Base-by-base conservation (phyloP, 306 rosid species). In the Carpinus viminea region DNA sequence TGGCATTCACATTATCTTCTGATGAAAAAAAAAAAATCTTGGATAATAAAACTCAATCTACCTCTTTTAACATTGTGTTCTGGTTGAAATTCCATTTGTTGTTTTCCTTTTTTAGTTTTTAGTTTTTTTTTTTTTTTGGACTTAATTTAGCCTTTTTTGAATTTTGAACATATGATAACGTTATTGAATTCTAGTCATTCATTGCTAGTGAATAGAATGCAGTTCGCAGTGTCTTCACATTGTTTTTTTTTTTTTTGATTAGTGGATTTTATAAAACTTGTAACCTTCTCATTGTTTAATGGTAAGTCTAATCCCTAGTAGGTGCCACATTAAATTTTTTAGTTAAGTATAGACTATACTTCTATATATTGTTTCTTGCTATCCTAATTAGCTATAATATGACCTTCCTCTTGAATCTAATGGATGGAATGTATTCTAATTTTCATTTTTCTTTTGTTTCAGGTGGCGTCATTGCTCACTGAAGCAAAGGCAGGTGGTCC, bases 401-500 rank as follows among this genome's bases (percentile, higher is more conserved):
- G 28, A 26, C 1, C 77, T 79, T 51, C 61, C 47, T 45, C 83
- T 52, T 34, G 7, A 53, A 74, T 18, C 21, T 66, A 64, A 36
- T 73, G 7, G 10, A 69, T 3, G 48, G 20, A 7, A 8, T 78
- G 61, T 59, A 60, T 74, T 69, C 26, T 4, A 61, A 53, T 34
- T 83, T 62, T 69, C 34, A 5, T 74, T 79, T 51, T 57, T 76
- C 54, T 45, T 55, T 79, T 61, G 72, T 68, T 71, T 73, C 70
- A 96, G 99, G 93, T 93, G 74, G 83, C 90, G 48, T 88, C 97
- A 17, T 81, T 96, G 89, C 79, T 96, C 26, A 89, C 87, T 74
- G 99, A 96, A 81, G 99, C 96, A 62, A 96, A 96, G 84, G 88
- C 97, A 0, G 97, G 98, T 28, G 91, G 72, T 80, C 96, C 99